Percentiles rank a stretch among this genome's conserved stretches.
These are phyloP conservation scores for Acorus calamus DNA, from an alignment of 106 monocot genomes.

Conservation along the genomic window DNA sequence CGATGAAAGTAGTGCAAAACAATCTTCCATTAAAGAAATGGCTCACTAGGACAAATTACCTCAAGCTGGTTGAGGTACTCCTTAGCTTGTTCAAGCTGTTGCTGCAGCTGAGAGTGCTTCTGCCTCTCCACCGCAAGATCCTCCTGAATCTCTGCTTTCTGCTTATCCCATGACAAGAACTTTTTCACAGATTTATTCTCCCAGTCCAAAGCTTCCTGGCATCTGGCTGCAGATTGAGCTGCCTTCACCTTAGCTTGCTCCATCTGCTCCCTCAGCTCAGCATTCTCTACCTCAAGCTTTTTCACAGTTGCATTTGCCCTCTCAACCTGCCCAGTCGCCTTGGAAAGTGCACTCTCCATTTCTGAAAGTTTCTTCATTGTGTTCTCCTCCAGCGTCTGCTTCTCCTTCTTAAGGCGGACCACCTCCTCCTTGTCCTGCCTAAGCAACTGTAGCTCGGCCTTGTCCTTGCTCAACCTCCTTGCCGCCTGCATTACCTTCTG, in stretches of 20 bases:
- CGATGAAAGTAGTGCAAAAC: no score
- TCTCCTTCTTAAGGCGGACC: conserved; percentile 62
- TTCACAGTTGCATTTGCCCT: conserved; percentile 36
- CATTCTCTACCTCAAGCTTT: conserved; percentile 53
- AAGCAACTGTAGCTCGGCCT: conserved; percentile 56
- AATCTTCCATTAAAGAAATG: background rate
- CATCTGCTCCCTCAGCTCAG: conserved; percentile 57
- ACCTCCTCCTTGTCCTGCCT: conserved; percentile 73
- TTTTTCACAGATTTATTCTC: conserved; percentile 46
- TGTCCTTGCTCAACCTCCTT: conserved; percentile 57
- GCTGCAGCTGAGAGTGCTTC: conserved; percentile 35
- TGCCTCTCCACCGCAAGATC: conserved; percentile 45
- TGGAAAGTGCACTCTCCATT: conserved; percentile 71
- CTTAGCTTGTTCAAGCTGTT: conserved; percentile 46
- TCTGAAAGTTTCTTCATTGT: conserved; percentile 66
- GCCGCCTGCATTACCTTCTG: conserved; percentile 84
- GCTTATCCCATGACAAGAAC: conserved; percentile 54
- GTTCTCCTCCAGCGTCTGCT: conserved; percentile 58
- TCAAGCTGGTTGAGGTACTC: conserved; percentile 43
- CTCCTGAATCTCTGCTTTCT: conserved; percentile 50
- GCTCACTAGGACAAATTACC: conserved; percentile 25
- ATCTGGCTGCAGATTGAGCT: conserved; percentile 53
- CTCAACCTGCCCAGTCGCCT: conserved; percentile 48
- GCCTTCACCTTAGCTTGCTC: conserved; percentile 64
- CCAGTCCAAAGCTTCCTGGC: conserved; percentile 47